These are phyloP conservation scores for Nemania sp. DNA, from an alignment of 2,329 filamentous ascomycete genomes.

Conservation along the genomic window DNA sequence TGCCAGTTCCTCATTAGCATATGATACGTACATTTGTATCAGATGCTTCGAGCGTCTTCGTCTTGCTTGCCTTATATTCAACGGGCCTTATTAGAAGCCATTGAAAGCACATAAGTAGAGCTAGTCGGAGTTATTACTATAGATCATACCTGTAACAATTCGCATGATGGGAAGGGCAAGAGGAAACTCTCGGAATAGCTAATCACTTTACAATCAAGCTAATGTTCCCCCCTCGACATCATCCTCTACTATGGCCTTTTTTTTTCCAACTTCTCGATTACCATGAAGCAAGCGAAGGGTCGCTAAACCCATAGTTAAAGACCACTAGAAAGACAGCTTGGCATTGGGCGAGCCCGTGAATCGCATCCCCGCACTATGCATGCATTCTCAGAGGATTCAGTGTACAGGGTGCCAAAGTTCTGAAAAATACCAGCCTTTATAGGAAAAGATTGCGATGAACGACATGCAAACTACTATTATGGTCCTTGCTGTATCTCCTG, in stretches of 20 bases:
- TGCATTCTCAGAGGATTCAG: conserved; percentile 15
- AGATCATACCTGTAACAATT: not conserved
- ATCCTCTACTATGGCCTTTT: not conserved
- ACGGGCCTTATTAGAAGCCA: conserved; percentile 16
- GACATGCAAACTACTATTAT: conserved; percentile 25
- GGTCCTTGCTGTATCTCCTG: conserved; percentile 18
- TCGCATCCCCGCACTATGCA: conserved; percentile 22
- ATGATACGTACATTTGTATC: conserved; percentile 26
- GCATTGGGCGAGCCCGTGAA: conserved; percentile 20
- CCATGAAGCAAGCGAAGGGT: not conserved
- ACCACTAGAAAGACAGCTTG: conserved; percentile 3
- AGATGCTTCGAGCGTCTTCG: conserved; percentile 11
- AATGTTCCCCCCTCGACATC: not conserved
- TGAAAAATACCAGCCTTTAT: conserved; percentile 22
- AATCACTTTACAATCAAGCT: not conserved
- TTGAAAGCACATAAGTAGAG: conserved; percentile 1
- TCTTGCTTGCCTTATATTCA: conserved; percentile 3
- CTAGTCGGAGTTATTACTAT: not conserved
- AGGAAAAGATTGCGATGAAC: conserved; percentile 31
- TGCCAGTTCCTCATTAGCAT: conserved; percentile 1
- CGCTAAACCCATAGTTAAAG: not conserved
- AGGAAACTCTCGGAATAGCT: too few relatives aligned
- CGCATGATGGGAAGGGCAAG: too few relatives aligned
- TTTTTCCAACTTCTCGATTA: not conserved
- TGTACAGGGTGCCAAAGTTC: conserved; percentile 16